phyloP scores from a whole-genome alignment of 495 filamentous ascomycete genomes.

The Annulohypoxylon moriforme region DNA sequence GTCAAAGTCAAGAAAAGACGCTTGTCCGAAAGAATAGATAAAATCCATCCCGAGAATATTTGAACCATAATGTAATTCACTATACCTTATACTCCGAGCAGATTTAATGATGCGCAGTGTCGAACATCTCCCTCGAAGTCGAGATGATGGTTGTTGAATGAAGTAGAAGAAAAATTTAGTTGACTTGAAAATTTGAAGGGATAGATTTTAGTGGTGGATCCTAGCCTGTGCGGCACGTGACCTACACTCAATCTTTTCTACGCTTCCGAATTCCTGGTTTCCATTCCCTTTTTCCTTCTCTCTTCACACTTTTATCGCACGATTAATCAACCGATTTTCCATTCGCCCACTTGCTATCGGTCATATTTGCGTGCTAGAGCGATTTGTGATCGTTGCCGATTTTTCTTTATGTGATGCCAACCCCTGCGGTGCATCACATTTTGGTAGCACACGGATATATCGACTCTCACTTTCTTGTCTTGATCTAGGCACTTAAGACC shows the following conservation, averaged over 20 bases:
- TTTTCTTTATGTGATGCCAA: conserved; percentile 32
- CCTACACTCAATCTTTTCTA: neutral
- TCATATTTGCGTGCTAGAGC: conserved; percentile 64
- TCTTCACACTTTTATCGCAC: conserved; percentile 59
- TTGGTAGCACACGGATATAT: conserved; percentile 41
- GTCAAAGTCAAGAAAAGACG: conserved; percentile 12
- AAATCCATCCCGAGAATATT: neutral
- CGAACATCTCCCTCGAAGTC: neutral
- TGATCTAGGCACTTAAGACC: neutral
- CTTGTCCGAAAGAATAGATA: conserved; percentile 17
- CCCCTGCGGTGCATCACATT: conserved; percentile 36
- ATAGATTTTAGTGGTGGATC: conserved; percentile 32
- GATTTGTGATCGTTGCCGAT: conserved; percentile 47
- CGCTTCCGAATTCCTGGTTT: neutral
- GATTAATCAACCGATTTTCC: conserved; percentile 63
- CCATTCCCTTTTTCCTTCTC: conserved; percentile 38
- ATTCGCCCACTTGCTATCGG: conserved; percentile 58
- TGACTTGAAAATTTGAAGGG: conserved; percentile 18
- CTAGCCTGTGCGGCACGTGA: conserved; percentile 20
- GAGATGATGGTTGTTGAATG: neutral
- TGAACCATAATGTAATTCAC: neutral
- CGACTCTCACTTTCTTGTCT: neutral
- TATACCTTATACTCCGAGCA: neutral
- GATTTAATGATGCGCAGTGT: neutral
- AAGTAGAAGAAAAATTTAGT: neutral